Base-by-base conservation (phyloP, 2,329 filamentous ascomycete species). In the Penicillium fuscoglaucum region DNA sequence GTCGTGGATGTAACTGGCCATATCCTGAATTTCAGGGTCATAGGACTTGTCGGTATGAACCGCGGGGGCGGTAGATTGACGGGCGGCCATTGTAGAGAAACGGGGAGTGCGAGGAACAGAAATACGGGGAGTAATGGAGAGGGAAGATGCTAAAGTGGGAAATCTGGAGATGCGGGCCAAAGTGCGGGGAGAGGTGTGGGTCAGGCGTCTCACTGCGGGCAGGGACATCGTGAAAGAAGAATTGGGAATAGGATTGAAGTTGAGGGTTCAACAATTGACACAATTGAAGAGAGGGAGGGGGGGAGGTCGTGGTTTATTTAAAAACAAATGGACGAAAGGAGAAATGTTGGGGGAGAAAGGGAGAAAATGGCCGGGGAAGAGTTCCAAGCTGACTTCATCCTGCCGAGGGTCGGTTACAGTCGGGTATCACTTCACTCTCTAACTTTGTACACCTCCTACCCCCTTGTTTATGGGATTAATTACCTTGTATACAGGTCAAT, bases 1-100 rank as follows among this genome's bases (percentile, higher is more conserved):
- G 76, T 93, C 90, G 83, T 96, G 91, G 74, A 98, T 90, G 80
- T 97, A 99, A 79, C 84, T 86, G 63, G 93, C 93, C 83, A 99
- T 96, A 76, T 98, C 93, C 77, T 87, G 88, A 78, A 98, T 95
- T 81, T 97, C 93, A 63, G 90, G 87, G 75, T 98, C 93, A 78
- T 93, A 97, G 67, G 87, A 83, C 74, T 84, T 72, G 48, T 74
- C 66, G 41, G 65, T 64, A 24, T 71, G 66, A 19, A 71, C 68
- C 47, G 73, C 58, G n/a, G 76, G 73, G 31, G 73, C 70, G 55
- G 72, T 69, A 52, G 71, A 74, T 57, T 74, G 72, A 64, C 76
- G 72, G 50, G 77, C 66, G 50, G 75, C 61, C 70, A 78, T 77
- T 60, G 77, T 80, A 46, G 78, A 79, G 62, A 79, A 79, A 47